phyloP scores from a whole-genome alignment of 352 stramenopile genomes.

The Phytopythium ostracodes region DNA sequence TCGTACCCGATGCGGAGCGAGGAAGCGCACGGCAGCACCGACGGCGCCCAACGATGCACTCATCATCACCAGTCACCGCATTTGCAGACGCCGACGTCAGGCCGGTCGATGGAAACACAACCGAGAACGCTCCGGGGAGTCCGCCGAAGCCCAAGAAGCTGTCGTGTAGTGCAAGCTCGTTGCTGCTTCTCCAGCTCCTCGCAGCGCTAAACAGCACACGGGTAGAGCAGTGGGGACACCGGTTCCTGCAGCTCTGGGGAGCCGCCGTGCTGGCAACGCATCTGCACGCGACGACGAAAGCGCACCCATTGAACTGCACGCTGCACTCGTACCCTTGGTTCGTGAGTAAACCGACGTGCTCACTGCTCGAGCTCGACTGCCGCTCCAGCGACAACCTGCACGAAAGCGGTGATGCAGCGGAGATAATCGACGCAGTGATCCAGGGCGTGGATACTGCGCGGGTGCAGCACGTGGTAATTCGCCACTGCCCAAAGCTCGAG shows the following conservation, averaged over 20 bases:
- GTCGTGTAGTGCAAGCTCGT: background rate
- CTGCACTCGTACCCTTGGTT: slow-evolving; percentile 24
- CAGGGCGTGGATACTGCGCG: slow-evolving; percentile 1
- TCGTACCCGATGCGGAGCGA: background rate
- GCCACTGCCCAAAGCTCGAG: slow-evolving; percentile 15
- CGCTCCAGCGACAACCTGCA: slow-evolving; percentile 9
- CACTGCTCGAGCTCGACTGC: slow-evolving; percentile 21
- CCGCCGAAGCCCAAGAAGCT: background rate
- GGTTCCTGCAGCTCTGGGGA: slow-evolving; percentile 13
- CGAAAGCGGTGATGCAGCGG: background rate
- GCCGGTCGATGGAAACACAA: background rate
- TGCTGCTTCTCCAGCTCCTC: background rate
- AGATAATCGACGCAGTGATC: background rate
- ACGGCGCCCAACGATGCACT: background rate
- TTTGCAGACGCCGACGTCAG: background rate
- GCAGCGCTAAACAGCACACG: background rate
- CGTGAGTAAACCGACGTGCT: slow-evolving; percentile 18
- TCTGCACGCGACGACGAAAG: slow-evolving; percentile 7
- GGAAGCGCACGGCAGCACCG: background rate
- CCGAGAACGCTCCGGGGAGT: no score
- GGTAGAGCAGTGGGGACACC: slow-evolving; percentile 6
- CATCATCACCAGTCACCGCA: background rate
- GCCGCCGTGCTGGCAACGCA: slow-evolving; percentile 11
- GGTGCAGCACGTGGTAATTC: slow-evolving; percentile 16
- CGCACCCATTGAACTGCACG: slow-evolving; percentile 5